phyloP scores from a whole-genome alignment of 2,329 filamentous ascomycete genomes.

The Alternaria triticimaculans region DNA sequence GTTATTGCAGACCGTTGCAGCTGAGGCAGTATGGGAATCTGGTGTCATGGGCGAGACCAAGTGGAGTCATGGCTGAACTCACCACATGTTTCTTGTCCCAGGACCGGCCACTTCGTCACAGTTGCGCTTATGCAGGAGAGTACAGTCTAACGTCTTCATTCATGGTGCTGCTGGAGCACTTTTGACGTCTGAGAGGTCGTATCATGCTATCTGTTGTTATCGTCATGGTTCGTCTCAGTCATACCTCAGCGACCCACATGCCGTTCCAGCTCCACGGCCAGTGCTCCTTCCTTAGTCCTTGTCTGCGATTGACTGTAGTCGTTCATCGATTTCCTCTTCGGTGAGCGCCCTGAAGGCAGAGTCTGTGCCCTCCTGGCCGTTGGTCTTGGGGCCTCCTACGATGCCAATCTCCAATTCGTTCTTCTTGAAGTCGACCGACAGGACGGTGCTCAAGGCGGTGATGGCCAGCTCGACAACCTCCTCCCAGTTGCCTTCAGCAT shows the following conservation, averaged over 20 bases:
- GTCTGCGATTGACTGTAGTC: slow-evolving; percentile 96
- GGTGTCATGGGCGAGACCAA: slow-evolving; percentile 44
- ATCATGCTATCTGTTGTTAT: slow-evolving; percentile 33
- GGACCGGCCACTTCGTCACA: slow-evolving; percentile 34
- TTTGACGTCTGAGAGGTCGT: slow-evolving; percentile 39
- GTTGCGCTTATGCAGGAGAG: slow-evolving; percentile 43
- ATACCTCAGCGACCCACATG: slow-evolving; percentile 34
- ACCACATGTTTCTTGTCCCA: slow-evolving; percentile 9
- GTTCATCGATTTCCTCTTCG: slow-evolving; percentile 97
- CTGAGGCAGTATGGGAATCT: slow-evolving; percentile 37
- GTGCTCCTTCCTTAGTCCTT: slow-evolving; percentile 78
- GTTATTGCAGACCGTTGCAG: slow-evolving; percentile 32
- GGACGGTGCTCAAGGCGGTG: slow-evolving; percentile 89
- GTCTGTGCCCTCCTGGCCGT: slow-evolving; percentile 83
- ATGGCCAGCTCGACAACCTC: slow-evolving; percentile 98
- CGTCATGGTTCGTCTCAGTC: slow-evolving; percentile 30
- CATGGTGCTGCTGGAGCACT: slow-evolving; percentile 35
- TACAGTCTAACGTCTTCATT: slow-evolving; percentile 42
- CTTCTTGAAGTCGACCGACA: slow-evolving; percentile 99
- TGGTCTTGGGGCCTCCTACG: slow-evolving; percentile 82
- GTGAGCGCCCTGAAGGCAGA: slow-evolving; percentile 85
- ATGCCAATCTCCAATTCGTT: slow-evolving; percentile 97
- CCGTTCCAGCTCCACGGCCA: slow-evolving; percentile 25
- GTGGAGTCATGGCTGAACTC: slow-evolving; percentile 43
- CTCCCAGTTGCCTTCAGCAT: slow-evolving; percentile 90